These are phyloP conservation scores for Monosporascus sp. DNA, from an alignment of 2,329 filamentous ascomycete species.

Conservation along the genomic window DNA sequence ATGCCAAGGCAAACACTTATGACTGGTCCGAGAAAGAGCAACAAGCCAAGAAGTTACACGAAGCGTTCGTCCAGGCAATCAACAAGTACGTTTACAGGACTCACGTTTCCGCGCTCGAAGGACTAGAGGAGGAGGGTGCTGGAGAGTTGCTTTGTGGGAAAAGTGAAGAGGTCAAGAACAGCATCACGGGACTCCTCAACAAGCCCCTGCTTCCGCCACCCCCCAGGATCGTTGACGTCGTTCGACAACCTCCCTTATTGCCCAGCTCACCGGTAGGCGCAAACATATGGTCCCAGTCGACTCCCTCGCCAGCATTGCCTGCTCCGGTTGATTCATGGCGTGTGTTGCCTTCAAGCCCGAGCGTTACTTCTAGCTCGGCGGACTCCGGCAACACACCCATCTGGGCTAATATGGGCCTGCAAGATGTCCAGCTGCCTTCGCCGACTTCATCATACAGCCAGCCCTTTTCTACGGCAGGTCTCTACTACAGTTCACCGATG, in stretches of 20 bases:
- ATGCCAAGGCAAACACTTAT: slow-evolving; percentile 83
- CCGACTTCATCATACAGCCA: slow-evolving; percentile 76
- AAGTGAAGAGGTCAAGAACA: slow-evolving; percentile 88
- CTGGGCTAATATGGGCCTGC: slow-evolving; percentile 75
- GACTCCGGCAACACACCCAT: slow-evolving; percentile 63
- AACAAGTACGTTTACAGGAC: slow-evolving; percentile 97
- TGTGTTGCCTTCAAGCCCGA: slow-evolving; percentile 83
- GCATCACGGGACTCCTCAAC: slow-evolving; percentile 76
- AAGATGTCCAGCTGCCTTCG: slow-evolving; percentile 69
- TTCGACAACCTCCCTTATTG: slow-evolving; percentile 78
- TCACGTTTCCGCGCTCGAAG: slow-evolving; percentile 82
- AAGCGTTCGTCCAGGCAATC: slow-evolving; percentile 91
- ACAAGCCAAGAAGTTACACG: slow-evolving; percentile 94
- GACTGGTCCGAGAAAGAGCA: slow-evolving; percentile 95
- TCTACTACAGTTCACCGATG: slow-evolving; percentile 77
- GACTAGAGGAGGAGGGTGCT: slow-evolving; percentile 91
- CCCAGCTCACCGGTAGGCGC: slow-evolving; percentile 72
- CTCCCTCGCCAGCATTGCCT: slow-evolving; percentile 59
- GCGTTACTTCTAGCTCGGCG: slow-evolving; percentile 62
- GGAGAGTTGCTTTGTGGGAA: slow-evolving; percentile 89
- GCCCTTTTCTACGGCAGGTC: slow-evolving; percentile 65
- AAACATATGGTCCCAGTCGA: slow-evolving; percentile 75
- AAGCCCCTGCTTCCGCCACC: slow-evolving; percentile 80
- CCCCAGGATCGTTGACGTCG: slow-evolving; percentile 81
- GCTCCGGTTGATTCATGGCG: slow-evolving; percentile 82